Evolutionary conservation across 2,329 filamentous ascomycete genomes (phyloP).

Genomic region (Venturia pyrina): DNA sequence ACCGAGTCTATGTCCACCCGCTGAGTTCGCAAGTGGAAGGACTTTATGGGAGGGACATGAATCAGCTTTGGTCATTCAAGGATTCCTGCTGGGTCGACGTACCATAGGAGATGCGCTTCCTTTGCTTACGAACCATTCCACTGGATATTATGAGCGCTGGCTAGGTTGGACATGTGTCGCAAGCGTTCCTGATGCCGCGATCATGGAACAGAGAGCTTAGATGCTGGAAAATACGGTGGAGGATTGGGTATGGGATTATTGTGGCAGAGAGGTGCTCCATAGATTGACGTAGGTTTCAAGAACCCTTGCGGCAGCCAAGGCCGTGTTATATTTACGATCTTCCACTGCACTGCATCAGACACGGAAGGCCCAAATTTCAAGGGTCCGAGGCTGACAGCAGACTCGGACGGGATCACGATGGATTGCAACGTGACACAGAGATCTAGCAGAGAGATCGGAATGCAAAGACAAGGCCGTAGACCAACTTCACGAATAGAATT

Average conservation of each 20-base stretch:
- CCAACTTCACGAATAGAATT: background rate
- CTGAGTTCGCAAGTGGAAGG: conserved; percentile 61
- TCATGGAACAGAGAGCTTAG: background rate
- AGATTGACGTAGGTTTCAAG: background rate
- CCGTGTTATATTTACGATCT: background rate
- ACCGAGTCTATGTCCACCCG: conserved; percentile 81
- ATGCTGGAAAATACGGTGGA: background rate
- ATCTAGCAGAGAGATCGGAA: background rate
- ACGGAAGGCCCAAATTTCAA: background rate
- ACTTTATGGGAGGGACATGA: conserved; percentile 35
- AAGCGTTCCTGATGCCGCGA: background rate
- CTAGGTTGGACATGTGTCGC: conserved; percentile 4
- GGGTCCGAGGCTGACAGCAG: background rate
- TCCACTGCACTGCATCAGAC: background rate
- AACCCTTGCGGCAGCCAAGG: background rate
- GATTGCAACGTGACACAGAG: background rate
- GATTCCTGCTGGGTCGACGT: conserved; percentile 16
- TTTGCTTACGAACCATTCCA: conserved; percentile 41
- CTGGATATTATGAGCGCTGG: background rate
- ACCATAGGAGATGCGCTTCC: conserved; percentile 46
- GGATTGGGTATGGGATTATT: background rate
- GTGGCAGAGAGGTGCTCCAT: background rate
- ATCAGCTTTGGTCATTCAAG: background rate
- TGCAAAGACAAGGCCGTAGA: background rate
- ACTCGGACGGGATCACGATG: background rate